Evolutionary conservation across 768 basidiomycete genomes (phyloP).

Genomic region (Boletus rubescentipes): DNA sequence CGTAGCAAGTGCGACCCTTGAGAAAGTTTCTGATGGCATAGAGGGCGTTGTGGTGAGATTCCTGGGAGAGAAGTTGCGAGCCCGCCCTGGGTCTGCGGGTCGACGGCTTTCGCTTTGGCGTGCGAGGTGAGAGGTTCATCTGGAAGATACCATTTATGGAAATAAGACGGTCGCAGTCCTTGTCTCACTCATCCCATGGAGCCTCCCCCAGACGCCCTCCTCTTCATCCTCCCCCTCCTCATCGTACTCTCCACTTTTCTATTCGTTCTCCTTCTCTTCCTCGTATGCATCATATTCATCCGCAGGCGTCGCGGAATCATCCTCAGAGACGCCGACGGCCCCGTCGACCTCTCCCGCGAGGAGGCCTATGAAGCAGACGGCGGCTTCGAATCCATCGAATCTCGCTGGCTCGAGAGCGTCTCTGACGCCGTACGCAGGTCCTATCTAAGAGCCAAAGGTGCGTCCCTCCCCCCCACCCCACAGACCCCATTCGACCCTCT

Average conservation of each 20-base stretch:
- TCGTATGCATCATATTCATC: constrained; percentile 85
- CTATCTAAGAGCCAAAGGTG: constrained; percentile 89
- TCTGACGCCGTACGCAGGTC: constrained; percentile 61
- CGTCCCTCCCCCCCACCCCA: constrained; percentile 20
- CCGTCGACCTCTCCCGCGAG: constrained; percentile 89
- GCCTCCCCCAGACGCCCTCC: constrained; percentile 55
- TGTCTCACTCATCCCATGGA: constrained; percentile 8
- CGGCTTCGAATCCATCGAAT: constrained; percentile 88
- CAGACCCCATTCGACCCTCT: constrained; percentile 1
- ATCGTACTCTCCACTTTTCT: constrained; percentile 92
- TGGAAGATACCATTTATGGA: constrained; percentile 18
- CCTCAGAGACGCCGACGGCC: constrained; percentile 85
- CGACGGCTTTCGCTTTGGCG: constrained; percentile 54
- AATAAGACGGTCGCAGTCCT: neutral
- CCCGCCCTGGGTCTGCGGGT: constrained; percentile 52
- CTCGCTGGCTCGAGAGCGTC: constrained; percentile 88
- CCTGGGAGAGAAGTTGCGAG: constrained; percentile 54
- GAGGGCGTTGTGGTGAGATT: constrained; percentile 70
- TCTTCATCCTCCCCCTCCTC: constrained; percentile 89
- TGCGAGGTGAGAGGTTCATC: constrained; percentile 52
- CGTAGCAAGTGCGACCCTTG: constrained; percentile 84
- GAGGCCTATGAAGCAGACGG: constrained; percentile 91
- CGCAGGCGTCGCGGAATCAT: constrained; percentile 74
- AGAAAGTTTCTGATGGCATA: constrained; percentile 76
- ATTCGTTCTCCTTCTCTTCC: constrained; percentile 88